A percentile compares a stretch with the other conserved stretches of the same genome.
phyloP scores from a whole-genome alignment of 78 protist species.

The Dictyostelium brefeldianum region DNA sequence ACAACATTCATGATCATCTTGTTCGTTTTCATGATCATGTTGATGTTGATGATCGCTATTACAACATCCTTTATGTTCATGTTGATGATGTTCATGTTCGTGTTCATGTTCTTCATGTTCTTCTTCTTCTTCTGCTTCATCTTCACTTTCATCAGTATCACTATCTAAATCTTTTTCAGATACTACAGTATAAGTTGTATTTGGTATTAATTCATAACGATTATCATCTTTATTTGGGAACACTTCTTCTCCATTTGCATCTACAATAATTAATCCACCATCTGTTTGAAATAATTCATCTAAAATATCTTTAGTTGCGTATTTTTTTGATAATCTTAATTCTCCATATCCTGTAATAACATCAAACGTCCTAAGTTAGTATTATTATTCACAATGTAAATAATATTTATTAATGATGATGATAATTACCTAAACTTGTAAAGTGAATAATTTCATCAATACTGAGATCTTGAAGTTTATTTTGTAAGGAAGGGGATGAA shows the following conservation, averaged over 20 bases:
- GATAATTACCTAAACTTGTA: conserved; percentile 1
- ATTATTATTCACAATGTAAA: too few species aligned
- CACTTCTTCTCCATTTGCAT: conserved; percentile 55
- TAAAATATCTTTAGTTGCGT: background rate
- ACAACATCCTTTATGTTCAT: background rate
- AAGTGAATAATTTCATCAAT: background rate
- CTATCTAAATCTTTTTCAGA: conserved; percentile 49
- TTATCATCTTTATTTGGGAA: background rate
- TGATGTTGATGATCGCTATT: background rate
- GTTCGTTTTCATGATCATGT: background rate
- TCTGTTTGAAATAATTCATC: conserved; percentile 58
- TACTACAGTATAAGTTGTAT: conserved; percentile 31
- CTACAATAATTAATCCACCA: conserved; percentile 56
- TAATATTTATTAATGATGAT: background rate
- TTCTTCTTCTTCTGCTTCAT: conserved; percentile 4
- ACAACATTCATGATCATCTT: background rate
- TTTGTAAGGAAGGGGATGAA: too few species aligned
- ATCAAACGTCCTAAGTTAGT: background rate
- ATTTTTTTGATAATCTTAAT: conserved; percentile 47
- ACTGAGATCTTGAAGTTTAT: background rate
- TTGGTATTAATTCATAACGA: background rate
- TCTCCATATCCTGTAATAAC: conserved; percentile 55
- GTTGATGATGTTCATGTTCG: conserved; percentile 16
- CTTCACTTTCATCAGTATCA: conserved; percentile 42
- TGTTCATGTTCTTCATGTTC: conserved; percentile 26